Evolutionary conservation across 257 asterid species (phyloP).

Genomic region (Pogostemon cablin): DNA sequence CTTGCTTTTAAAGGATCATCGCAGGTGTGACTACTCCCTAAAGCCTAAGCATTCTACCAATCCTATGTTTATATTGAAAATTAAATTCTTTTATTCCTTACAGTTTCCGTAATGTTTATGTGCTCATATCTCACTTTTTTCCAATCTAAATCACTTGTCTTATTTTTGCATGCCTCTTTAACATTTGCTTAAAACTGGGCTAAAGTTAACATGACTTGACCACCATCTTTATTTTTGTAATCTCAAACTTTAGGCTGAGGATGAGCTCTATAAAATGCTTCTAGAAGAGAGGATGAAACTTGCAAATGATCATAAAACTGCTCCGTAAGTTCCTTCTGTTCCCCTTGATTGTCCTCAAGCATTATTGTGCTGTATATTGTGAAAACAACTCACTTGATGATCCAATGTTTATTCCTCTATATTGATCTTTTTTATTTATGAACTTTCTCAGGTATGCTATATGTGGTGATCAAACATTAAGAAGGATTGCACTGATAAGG

Average conservation of each 20-base stretch:
- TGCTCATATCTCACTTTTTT: conserved; percentile 9
- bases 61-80: conserved; percentile 4
- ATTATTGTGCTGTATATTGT: conserved; percentile 16
- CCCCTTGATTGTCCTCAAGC: conserved; percentile 18
- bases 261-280: conserved; percentile 67
- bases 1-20: conserved; percentile 55
- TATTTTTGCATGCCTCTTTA: conserved; percentile 19
- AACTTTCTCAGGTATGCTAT: conserved; percentile 79
- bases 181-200: conserved; percentile 9
- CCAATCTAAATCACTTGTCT: conserved; percentile 25
- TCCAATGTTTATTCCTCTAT: conserved; percentile 2
- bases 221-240: conserved; percentile 29
- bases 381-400: conserved; percentile 12
- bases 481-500: conserved; percentile 74
- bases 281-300: conserved; percentile 84
- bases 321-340: conserved; percentile 67
- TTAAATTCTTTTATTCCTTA: neutral
- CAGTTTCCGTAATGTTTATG: conserved; percentile 12
- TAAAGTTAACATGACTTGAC: conserved; percentile 24
- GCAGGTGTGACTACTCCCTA: conserved; percentile 45
- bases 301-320: conserved; percentile 77
- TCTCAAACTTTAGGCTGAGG: conserved; percentile 65
- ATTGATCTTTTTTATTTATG: conserved; percentile 17
- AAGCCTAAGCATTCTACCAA: conserved; percentile 17
- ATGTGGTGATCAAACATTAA: conserved; percentile 90